Conservation (phyloP, 176 grass and related monocot species). For the Ananas comosus region DNA sequence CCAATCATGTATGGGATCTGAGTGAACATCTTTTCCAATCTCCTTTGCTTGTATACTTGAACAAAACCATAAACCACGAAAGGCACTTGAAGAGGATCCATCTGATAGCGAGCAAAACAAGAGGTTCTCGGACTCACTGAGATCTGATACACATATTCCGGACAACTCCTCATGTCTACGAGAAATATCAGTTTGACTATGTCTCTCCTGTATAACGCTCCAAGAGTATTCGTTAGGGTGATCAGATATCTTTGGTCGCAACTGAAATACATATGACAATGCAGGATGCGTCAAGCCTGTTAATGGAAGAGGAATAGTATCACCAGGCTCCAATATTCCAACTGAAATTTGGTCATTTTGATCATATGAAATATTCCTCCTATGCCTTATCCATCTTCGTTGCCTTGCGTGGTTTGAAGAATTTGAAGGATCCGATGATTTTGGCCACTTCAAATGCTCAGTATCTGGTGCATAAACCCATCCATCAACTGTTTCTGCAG, state of each 20-base stretch:
- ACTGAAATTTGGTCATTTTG: constrained; percentile 50
- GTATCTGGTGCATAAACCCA: constrained; percentile 36
- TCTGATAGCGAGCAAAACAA: constrained; percentile 64
- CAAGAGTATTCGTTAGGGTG: constrained; percentile 49
- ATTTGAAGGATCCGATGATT: constrained; percentile 3
- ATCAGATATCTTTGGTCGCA: constrained; percentile 41
- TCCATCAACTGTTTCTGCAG: constrained; percentile 24
- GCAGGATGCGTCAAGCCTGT: constrained; percentile 50
- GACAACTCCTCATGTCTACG: constrained; percentile 28
- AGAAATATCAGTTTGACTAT: constrained; percentile 44
- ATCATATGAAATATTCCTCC: constrained; percentile 25
- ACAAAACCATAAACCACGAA: constrained; percentile 71
- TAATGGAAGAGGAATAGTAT: constrained; percentile 58
- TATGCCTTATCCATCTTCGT: constrained; percentile 38
- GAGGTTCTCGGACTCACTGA: constrained; percentile 76
- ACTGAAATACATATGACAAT: constrained; percentile 51
- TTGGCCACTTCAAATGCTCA: constrained; percentile 25
- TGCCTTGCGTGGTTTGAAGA: constrained; percentile 21
- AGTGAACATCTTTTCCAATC: constrained; percentile 83
- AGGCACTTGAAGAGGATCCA: constrained; percentile 46
- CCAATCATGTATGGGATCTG: constrained; percentile 85
- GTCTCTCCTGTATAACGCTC: constrained; percentile 63
- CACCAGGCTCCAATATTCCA: constrained; percentile 59
- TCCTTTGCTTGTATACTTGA: constrained; percentile 79
- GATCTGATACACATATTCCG: constrained; percentile 74